Evolutionary conservation across 169 alveolate species (phyloP).

Genomic region (Plasmodium yoelii): DNA sequence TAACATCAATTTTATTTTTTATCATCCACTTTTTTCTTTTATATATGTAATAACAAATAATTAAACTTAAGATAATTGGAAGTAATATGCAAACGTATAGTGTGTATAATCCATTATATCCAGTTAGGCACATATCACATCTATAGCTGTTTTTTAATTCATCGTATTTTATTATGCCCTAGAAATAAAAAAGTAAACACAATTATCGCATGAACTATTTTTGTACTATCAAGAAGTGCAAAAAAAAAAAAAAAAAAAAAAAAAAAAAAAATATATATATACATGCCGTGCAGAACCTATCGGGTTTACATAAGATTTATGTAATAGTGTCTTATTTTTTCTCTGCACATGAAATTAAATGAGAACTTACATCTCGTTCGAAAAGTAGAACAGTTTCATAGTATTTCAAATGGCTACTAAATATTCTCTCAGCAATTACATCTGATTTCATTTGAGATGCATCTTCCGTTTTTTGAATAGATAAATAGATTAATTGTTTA

Average conservation of each 20-base stretch:
- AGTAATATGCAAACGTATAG: slow-evolving; percentile 52
- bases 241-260: no score
- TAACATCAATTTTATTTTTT: slow-evolving; percentile 5
- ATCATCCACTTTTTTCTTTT: slow-evolving; percentile 10
- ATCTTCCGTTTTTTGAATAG: slow-evolving; percentile 48
- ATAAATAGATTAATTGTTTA: slow-evolving; percentile 37
- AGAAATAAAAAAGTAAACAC: neutral
- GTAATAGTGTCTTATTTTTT: neutral
- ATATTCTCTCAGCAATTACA: slow-evolving; percentile 42
- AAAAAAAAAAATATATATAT: no score
- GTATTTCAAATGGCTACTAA: slow-evolving; percentile 8
- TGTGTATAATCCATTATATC: slow-evolving; percentile 61
- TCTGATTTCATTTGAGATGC: slow-evolving; percentile 32
- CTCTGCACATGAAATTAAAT: neutral
- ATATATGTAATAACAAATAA: slow-evolving; percentile 44
- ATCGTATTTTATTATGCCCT: slow-evolving; percentile 50
- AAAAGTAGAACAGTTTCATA: slow-evolving; percentile 36
- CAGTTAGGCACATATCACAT: slow-evolving; percentile 63
- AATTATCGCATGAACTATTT: neutral
- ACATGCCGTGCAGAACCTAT: neutral
- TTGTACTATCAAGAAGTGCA: neutral
- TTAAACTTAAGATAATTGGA: slow-evolving; percentile 48
- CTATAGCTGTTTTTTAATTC: slow-evolving; percentile 21
- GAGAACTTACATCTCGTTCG: slow-evolving; percentile 45
- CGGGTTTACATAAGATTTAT: no score